Evolutionary conservation across 371 early-diverging fungal species (phyloP).

Genomic region (Mucor lusitanicus): DNA sequence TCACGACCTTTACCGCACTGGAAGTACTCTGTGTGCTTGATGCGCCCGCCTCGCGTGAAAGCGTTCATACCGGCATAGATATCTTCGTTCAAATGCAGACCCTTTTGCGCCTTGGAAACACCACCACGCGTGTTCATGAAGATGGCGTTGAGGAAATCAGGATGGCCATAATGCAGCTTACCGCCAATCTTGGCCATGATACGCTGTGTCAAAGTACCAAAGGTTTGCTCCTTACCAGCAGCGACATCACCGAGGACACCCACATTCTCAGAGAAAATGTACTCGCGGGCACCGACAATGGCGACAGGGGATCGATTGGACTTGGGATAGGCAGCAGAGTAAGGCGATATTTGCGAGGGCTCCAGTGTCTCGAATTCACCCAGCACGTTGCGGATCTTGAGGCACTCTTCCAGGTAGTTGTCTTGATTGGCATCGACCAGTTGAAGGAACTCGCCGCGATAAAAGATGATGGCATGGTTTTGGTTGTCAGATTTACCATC

Average conservation of each 20-base stretch:
- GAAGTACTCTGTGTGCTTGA: conserved; percentile 91
- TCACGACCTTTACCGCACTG: conserved; percentile 95
- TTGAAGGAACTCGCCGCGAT: conserved; percentile 85
- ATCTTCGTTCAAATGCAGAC: conserved; percentile 91
- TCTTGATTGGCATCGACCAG: conserved; percentile 93
- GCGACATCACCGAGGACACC: conserved; percentile 91
- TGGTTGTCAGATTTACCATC: conserved; percentile 94
- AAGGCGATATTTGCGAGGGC: conserved; percentile 66
- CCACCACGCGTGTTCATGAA: conserved; percentile 91
- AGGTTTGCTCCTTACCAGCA: conserved; percentile 90
- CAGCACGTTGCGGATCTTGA: conserved; percentile 86
- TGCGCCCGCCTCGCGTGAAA: conserved; percentile 81
- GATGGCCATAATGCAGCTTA: conserved; percentile 89
- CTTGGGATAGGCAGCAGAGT: conserved; percentile 51
- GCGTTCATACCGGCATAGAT: conserved; percentile 94
- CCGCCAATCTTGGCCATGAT: conserved; percentile 87
- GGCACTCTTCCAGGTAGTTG: conserved; percentile 86
- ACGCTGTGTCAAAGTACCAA: conserved; percentile 87
- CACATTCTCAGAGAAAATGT: conserved; percentile 87
- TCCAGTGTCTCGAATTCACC: conserved; percentile 86
- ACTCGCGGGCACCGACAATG: conserved; percentile 91
- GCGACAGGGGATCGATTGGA: conserved; percentile 72
- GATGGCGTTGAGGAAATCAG: conserved; percentile 88
- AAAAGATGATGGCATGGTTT: conserved; percentile 84
- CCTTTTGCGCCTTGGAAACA: conserved; percentile 90